Percentiles rank a stretch among this genome's conserved stretches.
Evolutionary conservation across 495 filamentous ascomycete genomes (phyloP).

Genomic region (Penicillium nucicola): DNA sequence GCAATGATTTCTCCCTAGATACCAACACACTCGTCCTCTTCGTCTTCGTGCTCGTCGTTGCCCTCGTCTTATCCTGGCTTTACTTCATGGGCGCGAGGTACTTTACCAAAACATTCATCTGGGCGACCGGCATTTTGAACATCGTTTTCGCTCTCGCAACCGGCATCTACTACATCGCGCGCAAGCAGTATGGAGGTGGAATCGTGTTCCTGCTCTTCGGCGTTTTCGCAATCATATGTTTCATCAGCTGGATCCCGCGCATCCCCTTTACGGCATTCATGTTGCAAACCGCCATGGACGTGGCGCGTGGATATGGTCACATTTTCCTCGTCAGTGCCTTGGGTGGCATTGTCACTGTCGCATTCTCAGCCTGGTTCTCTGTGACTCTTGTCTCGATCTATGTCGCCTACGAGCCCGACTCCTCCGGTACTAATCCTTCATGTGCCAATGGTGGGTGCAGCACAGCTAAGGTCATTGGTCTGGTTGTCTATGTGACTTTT

Average conservation of each 20-base stretch:
- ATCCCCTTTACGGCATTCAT: constrained; percentile 90
- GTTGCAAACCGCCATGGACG: constrained; percentile 83
- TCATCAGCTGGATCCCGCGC: constrained; percentile 77
- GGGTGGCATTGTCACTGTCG: constrained; percentile 70
- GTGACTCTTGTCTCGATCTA: constrained; percentile 66
- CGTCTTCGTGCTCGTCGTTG: constrained; percentile 66
- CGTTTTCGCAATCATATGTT: constrained; percentile 75
- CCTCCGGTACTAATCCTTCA: constrained; percentile 51
- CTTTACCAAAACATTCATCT: constrained; percentile 89
- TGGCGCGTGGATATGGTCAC: constrained; percentile 77
- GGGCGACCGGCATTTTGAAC: constrained; percentile 73
- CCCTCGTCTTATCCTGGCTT: constrained; percentile 67
- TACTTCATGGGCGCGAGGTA: constrained; percentile 75
- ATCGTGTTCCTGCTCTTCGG: constrained; percentile 84
- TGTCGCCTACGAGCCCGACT: constrained; percentile 69
- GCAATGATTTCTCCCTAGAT: constrained; percentile 61
- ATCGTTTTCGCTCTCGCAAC: constrained; percentile 66
- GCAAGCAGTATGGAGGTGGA: constrained; percentile 73
- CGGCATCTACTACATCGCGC: constrained; percentile 62
- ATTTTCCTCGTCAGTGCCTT: constrained; percentile 81
- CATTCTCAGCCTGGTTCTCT: constrained; percentile 67
- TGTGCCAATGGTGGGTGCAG: constrained; percentile 73
- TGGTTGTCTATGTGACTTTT: constrained; percentile 85
- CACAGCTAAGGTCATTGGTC: constrained; percentile 71
- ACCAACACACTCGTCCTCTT: constrained; percentile 88